Conservation (phyloP, 139 green algal genomes). For the Tetraselmis striata region DNA sequence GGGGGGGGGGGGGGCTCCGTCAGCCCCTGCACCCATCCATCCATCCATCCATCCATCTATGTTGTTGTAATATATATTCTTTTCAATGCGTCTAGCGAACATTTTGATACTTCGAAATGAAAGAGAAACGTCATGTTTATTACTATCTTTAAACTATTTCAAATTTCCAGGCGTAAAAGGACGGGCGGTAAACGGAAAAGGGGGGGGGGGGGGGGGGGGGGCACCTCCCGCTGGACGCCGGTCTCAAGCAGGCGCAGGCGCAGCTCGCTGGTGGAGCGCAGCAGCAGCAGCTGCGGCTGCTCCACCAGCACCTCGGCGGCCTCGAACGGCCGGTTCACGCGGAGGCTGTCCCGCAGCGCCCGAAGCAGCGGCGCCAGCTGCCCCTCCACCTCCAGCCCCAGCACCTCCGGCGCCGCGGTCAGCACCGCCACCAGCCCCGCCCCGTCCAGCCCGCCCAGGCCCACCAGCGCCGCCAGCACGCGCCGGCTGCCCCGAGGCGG, state of each 20-base stretch:
- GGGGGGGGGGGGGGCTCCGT: no score
- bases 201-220: no score
- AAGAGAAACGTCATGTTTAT: no score
- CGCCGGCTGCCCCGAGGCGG: no score
- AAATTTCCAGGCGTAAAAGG: no score
- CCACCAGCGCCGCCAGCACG: neutral
- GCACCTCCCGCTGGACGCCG: neutral
- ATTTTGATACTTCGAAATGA: no score
- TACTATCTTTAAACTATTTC: no score
- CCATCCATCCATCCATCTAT: no score
- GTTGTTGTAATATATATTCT: no score
- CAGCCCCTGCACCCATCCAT: no score
- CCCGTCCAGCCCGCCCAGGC: neutral
- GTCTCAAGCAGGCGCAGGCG: neutral
- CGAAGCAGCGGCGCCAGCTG: neutral
- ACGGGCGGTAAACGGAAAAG: no score
- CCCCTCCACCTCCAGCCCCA: neutral
- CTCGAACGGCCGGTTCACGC: neutral
- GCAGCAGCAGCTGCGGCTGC: neutral
- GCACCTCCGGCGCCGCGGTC: neutral
- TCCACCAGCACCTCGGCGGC: neutral
- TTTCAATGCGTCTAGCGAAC: no score
- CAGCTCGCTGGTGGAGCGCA: neutral
- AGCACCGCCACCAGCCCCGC: neutral
- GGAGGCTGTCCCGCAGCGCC: neutral